phyloP scores from a whole-genome alignment of 768 basidiomycete species.

The Boletus rufocinnamomeus region DNA sequence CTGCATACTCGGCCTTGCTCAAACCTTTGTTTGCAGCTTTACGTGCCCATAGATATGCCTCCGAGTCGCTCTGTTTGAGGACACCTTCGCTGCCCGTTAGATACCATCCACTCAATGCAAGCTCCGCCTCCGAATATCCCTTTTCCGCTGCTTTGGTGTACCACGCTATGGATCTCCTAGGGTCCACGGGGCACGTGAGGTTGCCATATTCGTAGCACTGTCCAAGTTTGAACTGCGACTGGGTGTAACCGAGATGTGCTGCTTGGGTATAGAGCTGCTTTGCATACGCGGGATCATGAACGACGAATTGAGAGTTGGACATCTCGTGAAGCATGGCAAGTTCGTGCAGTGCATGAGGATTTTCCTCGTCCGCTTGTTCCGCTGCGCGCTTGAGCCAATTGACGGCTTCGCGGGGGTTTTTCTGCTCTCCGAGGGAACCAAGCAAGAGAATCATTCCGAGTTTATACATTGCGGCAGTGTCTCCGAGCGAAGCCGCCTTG shows the following conservation, averaged over 20 bases:
- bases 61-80: constrained; percentile 95
- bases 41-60: constrained; percentile 98
- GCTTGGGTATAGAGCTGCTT: constrained; percentile 87
- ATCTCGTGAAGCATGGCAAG: constrained; percentile 86
- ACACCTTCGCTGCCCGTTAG: constrained; percentile 94
- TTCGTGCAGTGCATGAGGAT: constrained; percentile 96
- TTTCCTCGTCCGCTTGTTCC: constrained; percentile 96
- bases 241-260: constrained; percentile 90
- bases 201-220: constrained; percentile 93
- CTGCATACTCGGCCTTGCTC: constrained; percentile 97
- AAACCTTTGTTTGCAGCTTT: constrained; percentile 95
- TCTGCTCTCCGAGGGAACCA: constrained; percentile 78
- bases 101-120: constrained; percentile 98
- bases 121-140: constrained; percentile 91
- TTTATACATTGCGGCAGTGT: constrained; percentile 99
- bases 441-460: constrained; percentile 97
- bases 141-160: constrained; percentile 98
- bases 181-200: constrained; percentile 89
- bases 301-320: constrained; percentile 64
- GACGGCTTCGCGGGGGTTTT: constrained; percentile 88
- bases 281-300: constrained; percentile 79
- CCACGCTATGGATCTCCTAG: constrained; percentile 94
- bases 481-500: constrained; percentile 93
- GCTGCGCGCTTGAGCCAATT: constrained; percentile 95
- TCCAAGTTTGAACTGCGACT: constrained; percentile 93